Base-by-base conservation (phyloP, 2,329 filamentous ascomycete genomes). In the Microdochium trichocladiopsis region DNA sequence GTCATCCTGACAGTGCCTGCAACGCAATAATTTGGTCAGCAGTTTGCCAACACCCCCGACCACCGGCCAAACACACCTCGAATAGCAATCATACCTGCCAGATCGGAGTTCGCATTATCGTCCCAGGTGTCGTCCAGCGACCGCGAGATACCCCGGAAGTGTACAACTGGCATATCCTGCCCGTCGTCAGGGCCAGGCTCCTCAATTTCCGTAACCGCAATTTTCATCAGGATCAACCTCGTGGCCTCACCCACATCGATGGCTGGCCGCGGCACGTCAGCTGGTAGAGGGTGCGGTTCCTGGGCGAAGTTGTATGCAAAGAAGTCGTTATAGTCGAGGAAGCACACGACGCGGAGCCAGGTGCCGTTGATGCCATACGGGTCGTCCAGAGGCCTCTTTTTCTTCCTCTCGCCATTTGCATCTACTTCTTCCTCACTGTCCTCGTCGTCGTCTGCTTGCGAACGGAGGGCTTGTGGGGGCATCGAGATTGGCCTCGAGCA, bases 321-420 rank as follows among this genome's bases (percentile, higher is more conserved):
- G 33, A 92, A 81, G 63, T 91, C 87, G 58, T 78, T 82, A 63
- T 87, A 90, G 64, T 90, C 86, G 55, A 81, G 65, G 56, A 78
- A 79, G 57, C 70, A 77, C 2, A 76, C 67, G 33, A 77, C 82
- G 36, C 88, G 75, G 61, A 87, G 76, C 85, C 86, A 93, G 8
- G 80, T 83, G 1, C 88, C 88, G 0, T 80, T 79, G 4, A 91
- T 73, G 47, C 79, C 82, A 60, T 88, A 93, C 1, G 88, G 88
- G 62, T 92, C 88, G 51, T 74, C 66, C 9, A 73, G 66, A 25
- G 82, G 77, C 18, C 84, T 62, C 0, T 73, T 66, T 2, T 70
- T 64, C 4, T 64, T 57, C 5, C 74, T 70, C 0, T 68, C 63
- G 47, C 18, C 63, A 56, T 37, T 62, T 59, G 33, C 45, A 18